Evolutionary conservation across 225 moss, liverwort and hornwort genomes (phyloP).

Genomic region (Straminergon stramineum): DNA sequence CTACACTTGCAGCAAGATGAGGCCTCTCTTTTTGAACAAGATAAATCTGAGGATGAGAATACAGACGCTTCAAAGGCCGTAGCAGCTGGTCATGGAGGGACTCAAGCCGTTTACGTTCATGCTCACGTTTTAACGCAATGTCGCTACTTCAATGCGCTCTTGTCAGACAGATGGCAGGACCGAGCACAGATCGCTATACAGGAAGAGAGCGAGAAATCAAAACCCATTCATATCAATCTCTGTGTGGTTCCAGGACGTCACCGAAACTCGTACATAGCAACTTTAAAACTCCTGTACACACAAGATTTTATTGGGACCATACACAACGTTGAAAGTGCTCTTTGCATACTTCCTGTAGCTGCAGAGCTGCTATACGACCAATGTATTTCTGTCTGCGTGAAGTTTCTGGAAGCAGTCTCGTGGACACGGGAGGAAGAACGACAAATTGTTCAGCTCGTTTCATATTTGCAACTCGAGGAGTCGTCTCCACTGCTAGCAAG

Average conservation of each 20-base stretch:
- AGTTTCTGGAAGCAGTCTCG: slow-evolving; percentile 73
- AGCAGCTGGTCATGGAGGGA: background rate
- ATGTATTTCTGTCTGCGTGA: slow-evolving; percentile 62
- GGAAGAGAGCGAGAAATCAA: slow-evolving; percentile 4
- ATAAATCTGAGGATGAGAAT: slow-evolving; percentile 3
- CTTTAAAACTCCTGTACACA: slow-evolving; percentile 66
- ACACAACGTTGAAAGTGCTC: slow-evolving; percentile 40
- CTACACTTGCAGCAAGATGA: slow-evolving; percentile 40
- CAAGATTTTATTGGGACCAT: slow-evolving; percentile 52
- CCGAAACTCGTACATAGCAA: slow-evolving; percentile 35
- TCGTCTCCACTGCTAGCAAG: slow-evolving; percentile 61
- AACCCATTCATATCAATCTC: slow-evolving; percentile 42
- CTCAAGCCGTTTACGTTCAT: slow-evolving; percentile 40
- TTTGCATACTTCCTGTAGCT: slow-evolving; percentile 69
- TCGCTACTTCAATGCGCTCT: slow-evolving; percentile 78
- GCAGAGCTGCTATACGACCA: slow-evolving; percentile 74
- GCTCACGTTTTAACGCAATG: slow-evolving; percentile 50
- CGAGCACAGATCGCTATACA: background rate
- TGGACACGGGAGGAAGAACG: slow-evolving; percentile 73
- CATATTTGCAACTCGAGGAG: slow-evolving; percentile 69
- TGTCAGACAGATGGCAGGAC: slow-evolving; percentile 79
- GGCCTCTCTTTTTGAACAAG: background rate
- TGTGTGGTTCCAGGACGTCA: slow-evolving; percentile 23
- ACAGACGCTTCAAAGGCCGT: background rate
- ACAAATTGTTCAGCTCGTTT: slow-evolving; percentile 57